Evolutionary conservation across 169 alveolate species (phyloP).

Genomic region (Plasmodium berghei): DNA sequence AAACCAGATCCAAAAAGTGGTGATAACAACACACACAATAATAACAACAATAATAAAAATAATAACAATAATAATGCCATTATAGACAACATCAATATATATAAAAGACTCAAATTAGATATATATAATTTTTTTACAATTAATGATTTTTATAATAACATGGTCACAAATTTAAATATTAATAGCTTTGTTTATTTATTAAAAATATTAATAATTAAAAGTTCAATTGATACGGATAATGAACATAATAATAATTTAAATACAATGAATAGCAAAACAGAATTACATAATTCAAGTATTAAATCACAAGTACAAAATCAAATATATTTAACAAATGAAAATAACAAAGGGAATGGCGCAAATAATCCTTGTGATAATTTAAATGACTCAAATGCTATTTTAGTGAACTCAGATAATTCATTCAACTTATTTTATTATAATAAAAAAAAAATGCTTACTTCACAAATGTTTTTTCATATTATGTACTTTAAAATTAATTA

Average conservation of each 20-base stretch:
- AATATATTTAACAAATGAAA: slow-evolving; percentile 24
- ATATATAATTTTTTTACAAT: slow-evolving; percentile 67
- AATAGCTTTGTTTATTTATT: slow-evolving; percentile 64
- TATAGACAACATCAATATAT: slow-evolving; percentile 55
- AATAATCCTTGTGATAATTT: slow-evolving; percentile 22
- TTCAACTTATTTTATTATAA: slow-evolving; percentile 33
- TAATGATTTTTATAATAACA: slow-evolving; percentile 74
- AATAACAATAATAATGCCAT: slow-evolving; percentile 59
- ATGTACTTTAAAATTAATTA: slow-evolving; percentile 70
- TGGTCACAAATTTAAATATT: slow-evolving; percentile 62
- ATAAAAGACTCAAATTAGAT: slow-evolving; percentile 75
- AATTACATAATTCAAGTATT: slow-evolving; percentile 15
- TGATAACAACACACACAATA: background rate
- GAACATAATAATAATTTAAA: slow-evolving; percentile 6
- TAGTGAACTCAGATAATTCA: slow-evolving; percentile 62
- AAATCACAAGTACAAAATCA: slow-evolving; percentile 19
- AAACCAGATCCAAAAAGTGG: background rate
- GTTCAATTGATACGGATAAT: slow-evolving; percentile 28
- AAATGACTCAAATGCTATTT: slow-evolving; percentile 59
- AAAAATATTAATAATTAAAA: slow-evolving; percentile 56
- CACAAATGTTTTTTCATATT: slow-evolving; percentile 74
- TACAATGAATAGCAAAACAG: slow-evolving; percentile 11
- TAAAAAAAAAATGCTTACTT: slow-evolving; percentile 34
- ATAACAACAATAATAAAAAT: slow-evolving; percentile 28
- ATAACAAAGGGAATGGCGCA: background rate